Evolutionary conservation across 441 rosid genomes (phyloP), one percentile per base, ranked within the genome.

Genomic region (Omphalea diandra): DNA sequence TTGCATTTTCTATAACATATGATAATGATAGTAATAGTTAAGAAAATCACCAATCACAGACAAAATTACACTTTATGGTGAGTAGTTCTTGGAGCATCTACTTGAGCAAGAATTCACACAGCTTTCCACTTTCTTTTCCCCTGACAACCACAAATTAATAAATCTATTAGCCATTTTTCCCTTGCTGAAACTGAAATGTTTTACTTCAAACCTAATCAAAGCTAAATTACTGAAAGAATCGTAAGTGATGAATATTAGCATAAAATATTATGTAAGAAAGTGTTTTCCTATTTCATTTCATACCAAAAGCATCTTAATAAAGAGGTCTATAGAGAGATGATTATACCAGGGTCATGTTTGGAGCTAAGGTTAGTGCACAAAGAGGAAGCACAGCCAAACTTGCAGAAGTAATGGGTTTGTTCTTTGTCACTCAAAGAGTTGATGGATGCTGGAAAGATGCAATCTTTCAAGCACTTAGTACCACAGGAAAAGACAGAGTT

Each of bases 331-430:
- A 70, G 58, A 24, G 29, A 14, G 9, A 2, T 7, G 17, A 50
- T 32, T 68, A n/a, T n/a, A 78, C 83, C 75, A 1, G 83, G 81
- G 27, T 76, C 61, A 3, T 52, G 40, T 46, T 8, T 67, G 74
- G 85, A 52, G 84, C 82, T 83, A 70, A 77, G 2, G 24, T 68
- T 41, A 32, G 82, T 17, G 74, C 86, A 85, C 44, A 67, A 33
- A 73, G 83, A 58, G n/a, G 65, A 27, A 62, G 86, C 82, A 64
- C 86, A 83, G 0, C 85, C 78, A 63, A 83, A 74, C 63, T 58
- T 77, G 81, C 88, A 83, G 80, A 68, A 81, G 74, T 61, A 69
- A 4, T 38, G 71, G 40, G 65, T 56, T 60, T 10, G 38, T 14
- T 47, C 38, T 50, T 47, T 44, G 20, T 4, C 57, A 17, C 8